Base-by-base conservation (phyloP, 306 rosid species). In the Begonia masoniana region DNA sequence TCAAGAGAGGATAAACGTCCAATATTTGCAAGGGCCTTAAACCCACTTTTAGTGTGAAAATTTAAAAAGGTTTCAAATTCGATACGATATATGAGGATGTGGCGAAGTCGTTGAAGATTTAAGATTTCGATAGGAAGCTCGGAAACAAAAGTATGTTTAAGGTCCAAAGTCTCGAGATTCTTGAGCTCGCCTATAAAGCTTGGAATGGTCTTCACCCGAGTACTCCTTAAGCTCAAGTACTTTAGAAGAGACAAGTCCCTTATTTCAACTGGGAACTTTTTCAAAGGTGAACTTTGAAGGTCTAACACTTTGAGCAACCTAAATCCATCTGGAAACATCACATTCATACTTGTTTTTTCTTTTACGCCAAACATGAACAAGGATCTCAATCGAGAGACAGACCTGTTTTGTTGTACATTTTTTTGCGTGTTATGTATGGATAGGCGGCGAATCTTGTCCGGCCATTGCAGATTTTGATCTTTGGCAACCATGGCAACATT, bases 161-260 rank as follows among this genome's bases (percentile, higher is more conserved):
- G 60, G 64, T 78, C 83, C 52, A 78, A 43, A 24, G 80, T 70
- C 66, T 78, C 80, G 12, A 78, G 68, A 50, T 74, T 74, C 60
- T 64, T 67, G 53, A 78, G 54, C 62, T 73, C 74, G 51, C 83
- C 65, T 67, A 74, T 56, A 45, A 43, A 9, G 17, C 71, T 54
- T 51, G 83, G 83, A 55, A 78, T 54, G 56, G 0, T 47, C 59
- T 51, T 61, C 43, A 78, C 74, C 52, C 71, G 51, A 56, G 83
- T 74, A 15, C 62, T 71, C 36, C 71, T 67, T 41, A 78, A 61
- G 69, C 77, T 74, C 12, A 78, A 62, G 62, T 74, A 78, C 45
- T 64, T 78, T 48, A 78, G 52, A 51, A 39, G 14, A 12, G 15
- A 0, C 17, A 51, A 59, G 4, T 10, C 10, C 31, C 43, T 23